Evolutionary conservation across 1,139 yeast genomes (phyloP).

Genomic region (Saccharomyces hybrid): DNA sequence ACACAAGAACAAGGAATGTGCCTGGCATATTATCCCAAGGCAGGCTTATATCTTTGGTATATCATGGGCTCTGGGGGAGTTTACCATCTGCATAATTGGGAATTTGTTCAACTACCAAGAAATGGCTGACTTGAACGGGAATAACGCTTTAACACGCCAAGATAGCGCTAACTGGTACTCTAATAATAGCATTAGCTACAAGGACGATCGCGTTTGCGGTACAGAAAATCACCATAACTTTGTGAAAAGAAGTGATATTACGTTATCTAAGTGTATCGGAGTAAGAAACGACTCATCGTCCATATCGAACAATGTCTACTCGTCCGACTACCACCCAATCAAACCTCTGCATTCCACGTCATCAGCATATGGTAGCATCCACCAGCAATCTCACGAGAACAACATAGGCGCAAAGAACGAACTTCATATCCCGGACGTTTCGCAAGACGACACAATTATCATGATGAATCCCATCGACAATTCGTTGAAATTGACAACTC

Average conservation of each 20-base stretch:
- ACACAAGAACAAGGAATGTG: not conserved
- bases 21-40: constrained; percentile 32
- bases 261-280: constrained; percentile 27
- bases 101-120: constrained; percentile 25
- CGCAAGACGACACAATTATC: constrained; percentile 2
- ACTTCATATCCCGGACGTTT: not conserved
- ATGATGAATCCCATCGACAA: constrained; percentile 6
- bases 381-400: not conserved
- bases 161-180: not conserved
- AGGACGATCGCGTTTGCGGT: constrained; percentile 3
- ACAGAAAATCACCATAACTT: constrained; percentile 3
- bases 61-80: constrained; percentile 30
- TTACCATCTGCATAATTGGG: constrained; percentile 21
- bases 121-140: constrained; percentile 6
- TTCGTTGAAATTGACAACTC: constrained; percentile 4
- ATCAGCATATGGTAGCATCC: not conserved
- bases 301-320: constrained; percentile 29
- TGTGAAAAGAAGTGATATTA: constrained; percentile 19
- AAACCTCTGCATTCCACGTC: not conserved
- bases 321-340: constrained; percentile 7
- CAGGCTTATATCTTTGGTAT: constrained; percentile 31
- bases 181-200: constrained; percentile 1
- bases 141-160: not conserved
- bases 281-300: constrained; percentile 25
- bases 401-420: not conserved